phyloP scores from a whole-genome alignment of 2,329 filamentous ascomycete genomes.

The Colletotrichum scovillei region DNA sequence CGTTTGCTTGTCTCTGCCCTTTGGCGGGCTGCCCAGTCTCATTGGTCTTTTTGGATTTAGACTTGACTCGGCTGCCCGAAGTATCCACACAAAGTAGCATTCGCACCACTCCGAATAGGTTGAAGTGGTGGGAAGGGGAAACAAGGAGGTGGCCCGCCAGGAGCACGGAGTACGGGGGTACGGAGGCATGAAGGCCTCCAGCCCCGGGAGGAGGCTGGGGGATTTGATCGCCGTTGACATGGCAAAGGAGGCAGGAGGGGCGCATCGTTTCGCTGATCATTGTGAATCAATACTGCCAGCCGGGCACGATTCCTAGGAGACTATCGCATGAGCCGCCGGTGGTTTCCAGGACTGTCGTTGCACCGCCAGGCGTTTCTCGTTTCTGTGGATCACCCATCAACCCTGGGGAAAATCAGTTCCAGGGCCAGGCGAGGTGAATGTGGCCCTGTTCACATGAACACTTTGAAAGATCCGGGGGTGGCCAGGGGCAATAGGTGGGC shows the following conservation, averaged over 20 bases:
- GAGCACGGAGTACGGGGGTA: neutral
- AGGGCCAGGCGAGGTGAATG: neutral
- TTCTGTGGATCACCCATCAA: neutral
- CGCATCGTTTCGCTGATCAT: constrained; percentile 19
- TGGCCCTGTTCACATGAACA: neutral
- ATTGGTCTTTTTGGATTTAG: neutral
- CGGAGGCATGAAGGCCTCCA: neutral
- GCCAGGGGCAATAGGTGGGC: constrained; percentile 1
- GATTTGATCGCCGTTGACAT: constrained; percentile 8
- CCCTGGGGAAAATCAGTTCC: neutral
- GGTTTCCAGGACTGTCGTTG: constrained; percentile 7
- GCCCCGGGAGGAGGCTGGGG: neutral
- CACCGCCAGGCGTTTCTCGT: constrained; percentile 18
- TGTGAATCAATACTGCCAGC: neutral
- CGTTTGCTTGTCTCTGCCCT: constrained; percentile 5
- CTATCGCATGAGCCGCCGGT: constrained; percentile 5
- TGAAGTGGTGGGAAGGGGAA: neutral
- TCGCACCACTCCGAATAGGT: constrained; percentile 8
- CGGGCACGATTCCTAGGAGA: neutral
- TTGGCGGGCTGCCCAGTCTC: neutral
- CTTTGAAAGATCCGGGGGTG: neutral
- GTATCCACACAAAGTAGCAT: neutral
- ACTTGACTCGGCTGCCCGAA: constrained; percentile 8
- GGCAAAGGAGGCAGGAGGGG: neutral
- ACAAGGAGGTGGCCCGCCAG: neutral